Evolutionary conservation across 106 monocot species (phyloP).

Genomic region (Dendrobium nobile): DNA sequence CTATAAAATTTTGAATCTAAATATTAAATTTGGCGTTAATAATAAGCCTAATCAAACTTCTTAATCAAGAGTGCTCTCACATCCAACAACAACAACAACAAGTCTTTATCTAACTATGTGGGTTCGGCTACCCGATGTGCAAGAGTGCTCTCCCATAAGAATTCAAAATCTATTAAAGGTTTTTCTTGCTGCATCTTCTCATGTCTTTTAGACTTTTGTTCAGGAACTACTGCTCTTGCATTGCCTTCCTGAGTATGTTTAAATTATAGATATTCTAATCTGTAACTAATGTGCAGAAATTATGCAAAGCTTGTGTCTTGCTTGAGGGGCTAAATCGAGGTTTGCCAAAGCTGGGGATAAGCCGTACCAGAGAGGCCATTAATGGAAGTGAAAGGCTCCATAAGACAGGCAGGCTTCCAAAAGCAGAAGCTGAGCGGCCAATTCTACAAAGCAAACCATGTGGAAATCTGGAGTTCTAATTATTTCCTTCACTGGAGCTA

Average conservation of each 20-base stretch:
- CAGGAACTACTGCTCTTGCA: too few relatives aligned
- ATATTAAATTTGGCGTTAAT: background rate
- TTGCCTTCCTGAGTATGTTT: background rate
- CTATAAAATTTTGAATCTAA: background rate
- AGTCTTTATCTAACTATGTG: too few relatives aligned
- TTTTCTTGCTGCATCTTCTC: too few relatives aligned
- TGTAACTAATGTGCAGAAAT: conserved; percentile 41
- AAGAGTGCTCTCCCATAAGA: too few relatives aligned
- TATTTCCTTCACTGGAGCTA: background rate
- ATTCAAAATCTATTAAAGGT: too few relatives aligned
- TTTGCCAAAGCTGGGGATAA: conserved; percentile 89
- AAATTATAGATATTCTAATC: background rate
- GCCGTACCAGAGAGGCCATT: conserved; percentile 36
- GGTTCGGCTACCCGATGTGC: too few relatives aligned
- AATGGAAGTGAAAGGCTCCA: conserved; percentile 10
- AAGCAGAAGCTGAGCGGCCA: conserved; percentile 9
- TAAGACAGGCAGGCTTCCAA: background rate
- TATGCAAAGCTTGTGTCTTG: conserved; percentile 92
- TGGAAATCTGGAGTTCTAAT: conserved; percentile 52
- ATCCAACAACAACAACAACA: too few relatives aligned
- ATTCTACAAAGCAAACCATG: conserved; percentile 42
- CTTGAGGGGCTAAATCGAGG: conserved; percentile 95
- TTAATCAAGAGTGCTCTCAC: too few relatives aligned
- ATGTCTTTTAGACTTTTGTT: too few relatives aligned
- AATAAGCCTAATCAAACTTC: too few relatives aligned